Conservation (phyloP, 1,284 basidiomycete genomes). For the Cerioporus squamosus region DNA sequence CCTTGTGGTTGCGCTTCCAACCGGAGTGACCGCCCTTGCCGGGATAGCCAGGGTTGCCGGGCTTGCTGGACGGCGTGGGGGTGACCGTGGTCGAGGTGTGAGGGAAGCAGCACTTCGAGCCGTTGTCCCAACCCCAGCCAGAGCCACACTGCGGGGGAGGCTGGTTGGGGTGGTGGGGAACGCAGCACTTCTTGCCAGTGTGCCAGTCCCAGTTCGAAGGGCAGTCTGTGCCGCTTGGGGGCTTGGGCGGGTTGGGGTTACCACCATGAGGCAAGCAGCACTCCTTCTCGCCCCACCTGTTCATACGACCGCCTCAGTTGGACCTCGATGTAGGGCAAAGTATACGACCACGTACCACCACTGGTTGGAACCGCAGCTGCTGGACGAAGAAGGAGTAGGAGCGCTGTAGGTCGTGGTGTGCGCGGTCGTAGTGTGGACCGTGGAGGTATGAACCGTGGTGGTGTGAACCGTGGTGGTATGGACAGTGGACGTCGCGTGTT, state of each 20-base stretch:
- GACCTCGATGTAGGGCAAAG: not conserved
- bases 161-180: constrained; percentile 42
- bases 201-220: constrained; percentile 42
- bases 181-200: constrained; percentile 48
- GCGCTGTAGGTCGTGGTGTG: too few relatives aligned
- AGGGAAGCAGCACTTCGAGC: constrained; percentile 48
- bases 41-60: constrained; percentile 2
- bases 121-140: constrained; percentile 51
- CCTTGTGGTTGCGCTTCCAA: constrained; percentile 43
- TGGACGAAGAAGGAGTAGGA: not conserved
- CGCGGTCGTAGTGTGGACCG: constrained; percentile 4
- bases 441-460: not conserved
- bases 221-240: constrained; percentile 54
- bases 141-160: constrained; percentile 54
- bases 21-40: constrained; percentile 10
- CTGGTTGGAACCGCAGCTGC: constrained; percentile 8
- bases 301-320: not conserved
- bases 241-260: constrained; percentile 42
- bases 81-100: constrained; percentile 40
- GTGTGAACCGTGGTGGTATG: constrained; percentile 3
- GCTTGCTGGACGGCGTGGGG: constrained; percentile 39
- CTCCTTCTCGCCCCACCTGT: constrained; percentile 33
- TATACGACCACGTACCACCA: constrained; percentile 13
- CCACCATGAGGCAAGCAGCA: constrained; percentile 59
- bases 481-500: not conserved